Base-by-base conservation (phyloP, 768 basidiomycete species). In the Phlegmacium glaucopus region DNA sequence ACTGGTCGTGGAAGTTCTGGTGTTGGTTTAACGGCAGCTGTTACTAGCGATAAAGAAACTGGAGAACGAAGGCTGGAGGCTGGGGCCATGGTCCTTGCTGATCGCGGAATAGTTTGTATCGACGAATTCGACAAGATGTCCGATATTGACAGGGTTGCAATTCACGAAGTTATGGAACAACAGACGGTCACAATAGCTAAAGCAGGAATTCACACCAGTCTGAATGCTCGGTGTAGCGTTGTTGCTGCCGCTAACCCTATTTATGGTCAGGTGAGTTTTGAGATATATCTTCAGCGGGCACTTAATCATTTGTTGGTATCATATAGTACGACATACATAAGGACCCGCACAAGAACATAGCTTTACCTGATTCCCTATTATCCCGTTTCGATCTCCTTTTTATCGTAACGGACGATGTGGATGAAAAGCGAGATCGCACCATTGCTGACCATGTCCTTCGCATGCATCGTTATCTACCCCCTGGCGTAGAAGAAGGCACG, bases 51-150 rank as follows among this genome's bases (percentile, higher is more conserved):
- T 70, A 90, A 89, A 65, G 96, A 99, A 62, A 98, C 96, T 12
- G 95, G 94, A 44, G 96, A 99, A 63, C 83, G 96, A 50, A 76
- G 96, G 52, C 79, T 99, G 42, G 96, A 99, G 72, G 96, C 96
- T 4, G 96, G 96, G 37, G 96, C 96, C 10, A 99, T 99, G 96
- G 96, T 99, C 45, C 85, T 99, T 49, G 96, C 96, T 25, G 96
- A 99, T 68, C 85, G 95, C 57, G 96, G 96, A 13, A 94, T 99
- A 16, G 95, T 99, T 38, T 99, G 96, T 67, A 98, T 99, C 58
- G 96, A 99, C 68, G 96, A 99, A 69, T 99, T 99, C 61, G 96
- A 99, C 78, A 99, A 99, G 67, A 98, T 99, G 96, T 94, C 92
- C 22, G 96, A 99, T 62, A 79, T 98, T 55, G 96, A 99, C 71